Evolutionary conservation across 371 early-diverging fungal species (phyloP).

Genomic region (Umbelopsis sp.): DNA sequence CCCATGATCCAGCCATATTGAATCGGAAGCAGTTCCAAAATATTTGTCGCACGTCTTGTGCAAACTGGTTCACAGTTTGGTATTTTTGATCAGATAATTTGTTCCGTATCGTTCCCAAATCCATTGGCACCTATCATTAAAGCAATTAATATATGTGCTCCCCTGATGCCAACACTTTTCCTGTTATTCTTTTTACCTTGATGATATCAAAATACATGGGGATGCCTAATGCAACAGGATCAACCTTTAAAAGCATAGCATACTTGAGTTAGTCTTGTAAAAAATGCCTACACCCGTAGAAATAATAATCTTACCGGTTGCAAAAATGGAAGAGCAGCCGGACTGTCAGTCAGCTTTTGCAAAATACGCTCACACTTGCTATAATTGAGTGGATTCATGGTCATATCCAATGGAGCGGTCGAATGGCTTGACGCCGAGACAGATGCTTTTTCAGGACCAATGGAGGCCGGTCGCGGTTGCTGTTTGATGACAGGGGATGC

Average conservation of each 20-base stretch:
- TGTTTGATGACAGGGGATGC: neutral
- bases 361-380: slow-evolving; percentile 41
- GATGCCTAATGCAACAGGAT: slow-evolving; percentile 78
- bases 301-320: slow-evolving; percentile 30
- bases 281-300: neutral
- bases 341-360: slow-evolving; percentile 40
- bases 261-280: neutral
- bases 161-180: too few relatives aligned
- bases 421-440: neutral
- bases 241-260: slow-evolving; percentile 58
- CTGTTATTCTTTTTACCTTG: slow-evolving; percentile 41
- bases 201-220: slow-evolving; percentile 91
- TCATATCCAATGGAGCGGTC: slow-evolving; percentile 27
- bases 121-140: slow-evolving; percentile 82
- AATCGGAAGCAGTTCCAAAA: slow-evolving; percentile 92
- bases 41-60: slow-evolving; percentile 65
- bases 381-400: slow-evolving; percentile 42
- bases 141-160: neutral
- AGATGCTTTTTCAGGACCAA: neutral
- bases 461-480: slow-evolving; percentile 5
- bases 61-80: slow-evolving; percentile 50
- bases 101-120: slow-evolving; percentile 82
- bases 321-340: slow-evolving; percentile 41
- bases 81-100: slow-evolving; percentile 70
- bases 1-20: slow-evolving; percentile 75